These are phyloP conservation scores for Trichoderma sp. DNA, from an alignment of 2,329 filamentous ascomycete species.

Conservation along the genomic window DNA sequence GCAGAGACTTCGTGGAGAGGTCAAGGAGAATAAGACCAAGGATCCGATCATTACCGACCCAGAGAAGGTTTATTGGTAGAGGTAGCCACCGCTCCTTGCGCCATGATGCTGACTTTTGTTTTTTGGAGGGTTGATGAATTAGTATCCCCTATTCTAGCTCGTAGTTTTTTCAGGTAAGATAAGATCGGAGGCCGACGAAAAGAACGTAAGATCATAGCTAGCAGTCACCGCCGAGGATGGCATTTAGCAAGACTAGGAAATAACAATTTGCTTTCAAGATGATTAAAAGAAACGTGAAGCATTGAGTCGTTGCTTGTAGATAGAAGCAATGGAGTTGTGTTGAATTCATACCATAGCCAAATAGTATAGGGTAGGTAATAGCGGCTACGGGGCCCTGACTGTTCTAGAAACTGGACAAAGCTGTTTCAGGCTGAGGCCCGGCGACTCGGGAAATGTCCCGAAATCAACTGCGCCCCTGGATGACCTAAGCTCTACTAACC, in stretches of 20 bases:
- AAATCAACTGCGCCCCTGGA: constrained; percentile 26
- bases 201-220: background rate
- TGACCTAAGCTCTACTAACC: constrained; percentile 30
- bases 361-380: background rate
- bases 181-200: fast-evolving
- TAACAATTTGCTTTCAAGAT: fast-evolving
- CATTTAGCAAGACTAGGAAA: background rate
- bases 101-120: background rate
- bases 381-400: background rate
- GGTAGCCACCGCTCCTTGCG: too few species aligned
- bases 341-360: background rate
- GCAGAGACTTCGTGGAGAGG: constrained; percentile 1
- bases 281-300: background rate
- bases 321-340: background rate
- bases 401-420: background rate
- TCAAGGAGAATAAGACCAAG: background rate
- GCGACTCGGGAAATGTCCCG: constrained; percentile 13
- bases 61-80: background rate
- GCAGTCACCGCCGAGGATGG: background rate
- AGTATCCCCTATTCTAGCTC: background rate
- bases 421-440: background rate
- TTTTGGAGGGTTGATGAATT: background rate
- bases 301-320: background rate
- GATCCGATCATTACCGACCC: background rate
- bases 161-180: background rate